These are phyloP conservation scores for Apiotrichum siamense DNA, from an alignment of 1,284 basidiomycete species.

Conservation along the genomic window DNA sequence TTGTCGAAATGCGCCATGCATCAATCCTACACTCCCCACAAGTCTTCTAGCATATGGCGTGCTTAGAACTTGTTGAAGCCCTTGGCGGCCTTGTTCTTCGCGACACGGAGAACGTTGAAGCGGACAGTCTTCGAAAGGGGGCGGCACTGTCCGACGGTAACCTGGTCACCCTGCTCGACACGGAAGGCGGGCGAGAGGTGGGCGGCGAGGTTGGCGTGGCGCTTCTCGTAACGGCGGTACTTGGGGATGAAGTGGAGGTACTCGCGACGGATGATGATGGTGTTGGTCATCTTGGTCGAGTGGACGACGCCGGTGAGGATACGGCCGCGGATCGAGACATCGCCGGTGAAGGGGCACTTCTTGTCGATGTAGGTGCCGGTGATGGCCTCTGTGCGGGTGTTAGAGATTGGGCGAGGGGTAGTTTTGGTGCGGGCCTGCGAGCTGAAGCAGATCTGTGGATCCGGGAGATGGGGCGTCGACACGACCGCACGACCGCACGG, in stretches of 20 bases:
- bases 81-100: conserved; percentile 82
- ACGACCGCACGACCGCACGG: no score
- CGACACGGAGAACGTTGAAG: conserved; percentile 92
- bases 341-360: conserved; percentile 97
- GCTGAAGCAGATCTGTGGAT: no score
- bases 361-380: conserved; percentile 99
- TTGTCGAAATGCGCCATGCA: conserved; percentile 16
- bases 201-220: conserved; percentile 97
- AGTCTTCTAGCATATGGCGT: background rate
- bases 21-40: conserved; percentile 16
- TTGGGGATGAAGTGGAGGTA: conserved; percentile 98
- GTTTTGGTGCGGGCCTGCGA: no score
- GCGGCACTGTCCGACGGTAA: conserved; percentile 98
- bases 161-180: conserved; percentile 82
- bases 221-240: conserved; percentile 97
- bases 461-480: no score
- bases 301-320: conserved; percentile 97
- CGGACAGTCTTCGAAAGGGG: conserved; percentile 98
- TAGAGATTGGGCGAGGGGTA: conserved; percentile 61
- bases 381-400: conserved; percentile 86
- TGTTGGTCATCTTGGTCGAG: conserved; percentile 97
- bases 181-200: conserved; percentile 99
- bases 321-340: conserved; percentile 96
- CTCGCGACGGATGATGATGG: conserved; percentile 95
- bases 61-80: conserved; percentile 87